Base-by-base conservation (phyloP, 2,329 filamentous ascomycete genomes). In the Gaeumannomyces tritici region DNA sequence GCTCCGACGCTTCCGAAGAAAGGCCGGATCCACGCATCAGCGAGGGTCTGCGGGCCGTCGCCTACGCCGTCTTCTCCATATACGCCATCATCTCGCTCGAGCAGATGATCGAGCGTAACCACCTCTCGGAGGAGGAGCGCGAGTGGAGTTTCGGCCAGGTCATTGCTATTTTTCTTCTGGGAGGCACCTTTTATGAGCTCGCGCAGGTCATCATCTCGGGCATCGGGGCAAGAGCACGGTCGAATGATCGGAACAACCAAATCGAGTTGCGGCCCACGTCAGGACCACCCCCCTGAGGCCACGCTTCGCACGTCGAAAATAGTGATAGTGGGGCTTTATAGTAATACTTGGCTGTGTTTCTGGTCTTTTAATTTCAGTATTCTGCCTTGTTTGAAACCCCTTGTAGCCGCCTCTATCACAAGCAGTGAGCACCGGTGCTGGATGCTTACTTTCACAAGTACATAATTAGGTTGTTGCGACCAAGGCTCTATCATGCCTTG, bases 81-180 rank as follows among this genome's bases (percentile, higher is more conserved):
- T 61, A 61, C 31, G 35, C 33, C 59, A 61, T 61, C 59, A 28
- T 56, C 28, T 61, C 59, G 0, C 51, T 61, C 27, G 59, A 61
- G 47, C 28, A 61, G 28, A 61, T 56, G 51, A 61, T 56, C 27
- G n/a, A 55, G n/a, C 47, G 28, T 24, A 61, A 61, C 59, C 21
- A 61, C 8, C 35, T 61, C 18, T 11, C 47, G 3, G n/a, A 54
- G 18, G 51, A 61, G 51, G 59, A 61, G 59, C 28, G 26, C 15
- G 59, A 61, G n/a, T 61, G 59, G 59, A 61, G 26, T 7, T 61
- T 61, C 55, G 59, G 59, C 1, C 59, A 61, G 59, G 26, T 61
- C 21, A 61, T 61, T 29, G 51, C 59, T 27, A 55, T 61, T n/a
- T 61, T 61, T 15, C 24, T 61, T 4, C 27, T 61, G 21, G 42